Base-by-base conservation (phyloP, 2,329 filamentous ascomycete genomes). In the Fusarium secorum region DNA sequence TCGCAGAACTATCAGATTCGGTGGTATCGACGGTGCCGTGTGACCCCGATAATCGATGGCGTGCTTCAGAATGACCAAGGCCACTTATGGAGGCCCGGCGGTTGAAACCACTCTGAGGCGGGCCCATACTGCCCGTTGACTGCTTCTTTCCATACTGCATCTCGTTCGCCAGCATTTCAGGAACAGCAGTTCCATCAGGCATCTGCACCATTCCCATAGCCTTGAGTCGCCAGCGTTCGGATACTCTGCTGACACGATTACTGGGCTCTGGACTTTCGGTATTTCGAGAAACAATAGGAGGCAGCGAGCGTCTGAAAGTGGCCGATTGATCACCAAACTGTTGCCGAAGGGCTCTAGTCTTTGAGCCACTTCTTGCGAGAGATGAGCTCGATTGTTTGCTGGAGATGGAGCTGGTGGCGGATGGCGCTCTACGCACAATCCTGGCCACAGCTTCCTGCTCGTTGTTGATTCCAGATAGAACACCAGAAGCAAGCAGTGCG, bases 131-230 rank as follows among this genome's bases (percentile, higher is more conserved):
- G 4, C 82, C 66, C 5, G 73, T 58, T 80, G 82, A 11, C 80
- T 79, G 66, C 81, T 83, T 83, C 30, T 81, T 81, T 48, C 82
- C 80, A 58, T 79, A 78, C 42, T 83, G 75, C 71, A 85, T 82
- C 30, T 86, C 83, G 38, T 82, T 73, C 17, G 84, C 85, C 42
- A 89, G 79, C 5, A 81, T 81, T 67, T 88, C 86, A 10, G 86
- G 86, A 5, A 87, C 72, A 66, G 85, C 86, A 51, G 85, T 83
- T n/a, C 86, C 83, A 66, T 88, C 83, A 8, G 84, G 82, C 82
- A 87, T 83, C 66, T 83, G 84, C 5, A 87, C 84, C 22, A 88
- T 81, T 14, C 83, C 84, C 83, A 85, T 85, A 44, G 83, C 83
- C 55, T 85, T 85, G 62, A 86, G 78, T 9, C 80, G 78, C 84